A percentile compares a stretch with the other conserved stretches of the same genome.
These are phyloP conservation scores for Voacanga thouarsii DNA, from an alignment of 257 asterid species.

Conservation along the genomic window DNA sequence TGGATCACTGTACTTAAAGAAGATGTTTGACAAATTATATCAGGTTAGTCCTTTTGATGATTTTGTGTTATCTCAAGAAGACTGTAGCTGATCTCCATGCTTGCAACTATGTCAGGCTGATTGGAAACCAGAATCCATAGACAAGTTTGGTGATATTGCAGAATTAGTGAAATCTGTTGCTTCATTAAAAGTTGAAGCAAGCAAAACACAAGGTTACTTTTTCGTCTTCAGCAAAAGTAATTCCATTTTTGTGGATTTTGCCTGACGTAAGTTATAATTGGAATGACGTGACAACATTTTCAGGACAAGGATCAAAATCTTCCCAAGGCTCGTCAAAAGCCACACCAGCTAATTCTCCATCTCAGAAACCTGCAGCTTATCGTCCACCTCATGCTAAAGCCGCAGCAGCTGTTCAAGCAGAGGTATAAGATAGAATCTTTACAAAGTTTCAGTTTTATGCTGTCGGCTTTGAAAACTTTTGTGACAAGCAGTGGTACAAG, in stretches of 20 bases:
- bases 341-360: constrained; percentile 46
- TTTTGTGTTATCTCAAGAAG: constrained; percentile 13
- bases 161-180: constrained; percentile 57
- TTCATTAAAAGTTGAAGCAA: constrained; percentile 61
- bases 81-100: constrained; percentile 19
- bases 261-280: constrained; percentile 5
- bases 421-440: constrained; percentile 43
- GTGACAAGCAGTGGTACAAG: neutral
- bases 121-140: constrained; percentile 88
- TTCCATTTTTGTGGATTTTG: constrained; percentile 8
- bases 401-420: constrained; percentile 80
- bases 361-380: constrained; percentile 90
- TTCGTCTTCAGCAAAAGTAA: neutral
- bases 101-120: constrained; percentile 56
- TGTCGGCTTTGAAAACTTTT: neutral
- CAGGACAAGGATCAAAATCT: constrained; percentile 71
- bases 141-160: constrained; percentile 60
- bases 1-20: constrained; percentile 84
- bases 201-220: constrained; percentile 53
- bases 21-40: constrained; percentile 75
- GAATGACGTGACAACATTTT: constrained; percentile 19
- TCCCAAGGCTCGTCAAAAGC: constrained; percentile 48
- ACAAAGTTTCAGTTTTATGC: neutral
- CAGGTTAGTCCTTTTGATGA: constrained; percentile 58
- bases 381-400: constrained; percentile 97